A percentile compares a stretch with the other conserved stretches of the same genome.
These are phyloP conservation scores for Coffea eugenioides DNA, from an alignment of 257 asterid species.

Conservation along the genomic window DNA sequence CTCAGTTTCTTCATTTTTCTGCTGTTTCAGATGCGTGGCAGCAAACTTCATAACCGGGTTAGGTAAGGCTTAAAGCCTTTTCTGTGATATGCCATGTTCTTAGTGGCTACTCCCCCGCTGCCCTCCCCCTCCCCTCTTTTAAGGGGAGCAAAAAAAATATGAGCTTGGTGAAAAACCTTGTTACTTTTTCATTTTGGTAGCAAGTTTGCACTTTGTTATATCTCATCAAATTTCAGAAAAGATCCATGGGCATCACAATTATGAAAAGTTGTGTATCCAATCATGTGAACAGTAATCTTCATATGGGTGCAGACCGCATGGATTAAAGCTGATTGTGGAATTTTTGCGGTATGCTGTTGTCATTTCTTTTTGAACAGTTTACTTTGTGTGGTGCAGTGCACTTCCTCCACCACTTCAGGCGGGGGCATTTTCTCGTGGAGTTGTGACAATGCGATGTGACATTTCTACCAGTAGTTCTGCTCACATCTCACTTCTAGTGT, in stretches of 20 bases:
- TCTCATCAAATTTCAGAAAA: background rate
- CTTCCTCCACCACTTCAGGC: constrained; percentile 99
- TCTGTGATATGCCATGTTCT: background rate
- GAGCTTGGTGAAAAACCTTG: background rate
- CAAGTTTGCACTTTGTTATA: background rate
- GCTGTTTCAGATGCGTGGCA: constrained; percentile 77
- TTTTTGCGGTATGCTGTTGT: background rate
- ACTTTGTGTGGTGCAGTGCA: constrained; percentile 51
- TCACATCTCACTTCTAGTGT: constrained; percentile 89
- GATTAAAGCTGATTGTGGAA: background rate
- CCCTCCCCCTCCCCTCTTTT: background rate
- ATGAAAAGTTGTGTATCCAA: background rate
- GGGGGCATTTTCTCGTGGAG: constrained; percentile 92
- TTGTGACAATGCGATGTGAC: constrained; percentile 96
- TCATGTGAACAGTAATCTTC: background rate
- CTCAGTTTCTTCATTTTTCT: constrained; percentile 10
- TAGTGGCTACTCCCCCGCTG: background rate
- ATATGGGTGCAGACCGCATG: background rate
- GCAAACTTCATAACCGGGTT: constrained; percentile 93
- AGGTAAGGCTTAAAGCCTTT: constrained; percentile 48
- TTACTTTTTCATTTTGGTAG: background rate
- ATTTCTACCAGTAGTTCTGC: constrained; percentile 88
- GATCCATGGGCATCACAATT: background rate
- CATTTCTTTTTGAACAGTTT: constrained; percentile 1
- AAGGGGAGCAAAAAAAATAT: too few species aligned